These are phyloP conservation scores for Scheffersomyces illinoinensis DNA, from an alignment of 1,139 yeast species.

Conservation along the genomic window DNA sequence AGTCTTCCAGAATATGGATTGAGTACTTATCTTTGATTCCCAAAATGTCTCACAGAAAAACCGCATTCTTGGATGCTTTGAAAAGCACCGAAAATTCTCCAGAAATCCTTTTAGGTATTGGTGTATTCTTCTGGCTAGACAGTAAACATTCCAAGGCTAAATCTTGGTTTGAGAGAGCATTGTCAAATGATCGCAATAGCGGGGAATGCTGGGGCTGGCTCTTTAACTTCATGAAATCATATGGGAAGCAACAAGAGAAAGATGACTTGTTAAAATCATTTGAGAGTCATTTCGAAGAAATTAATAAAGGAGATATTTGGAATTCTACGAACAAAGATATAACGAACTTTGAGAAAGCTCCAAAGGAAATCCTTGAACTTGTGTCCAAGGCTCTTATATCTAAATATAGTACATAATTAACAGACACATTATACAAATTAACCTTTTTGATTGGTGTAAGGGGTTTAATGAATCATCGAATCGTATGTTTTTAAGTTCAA, in stretches of 20 bases:
- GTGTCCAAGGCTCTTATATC: constrained; percentile 14
- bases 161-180: constrained; percentile 76
- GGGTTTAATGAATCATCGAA: background rate
- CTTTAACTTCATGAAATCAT: constrained; percentile 37
- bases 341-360: constrained; percentile 37
- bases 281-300: constrained; percentile 37
- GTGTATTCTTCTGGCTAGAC: constrained; percentile 66
- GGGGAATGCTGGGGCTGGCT: constrained; percentile 86
- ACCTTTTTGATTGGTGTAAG: background rate
- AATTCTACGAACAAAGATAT: constrained; percentile 44
- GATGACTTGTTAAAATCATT: constrained; percentile 24
- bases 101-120: constrained; percentile 61
- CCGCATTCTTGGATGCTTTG: constrained; percentile 71
- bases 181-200: constrained; percentile 45
- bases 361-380: constrained; percentile 35
- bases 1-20: constrained; percentile 63
- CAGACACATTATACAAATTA: background rate
- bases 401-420: constrained; percentile 1
- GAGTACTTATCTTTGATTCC: constrained; percentile 54
- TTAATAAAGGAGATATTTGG: constrained; percentile 65
- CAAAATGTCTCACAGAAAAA: constrained; percentile 58
- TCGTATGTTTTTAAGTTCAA: constrained; percentile 67
- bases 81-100: constrained; percentile 63
- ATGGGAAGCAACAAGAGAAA: constrained; percentile 24
- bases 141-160: constrained; percentile 66